Percentiles rank a stretch among this genome's conserved stretches.
Evolutionary conservation across 345 rosid genomes (phyloP).

Genomic region (Passiflora organensis): DNA sequence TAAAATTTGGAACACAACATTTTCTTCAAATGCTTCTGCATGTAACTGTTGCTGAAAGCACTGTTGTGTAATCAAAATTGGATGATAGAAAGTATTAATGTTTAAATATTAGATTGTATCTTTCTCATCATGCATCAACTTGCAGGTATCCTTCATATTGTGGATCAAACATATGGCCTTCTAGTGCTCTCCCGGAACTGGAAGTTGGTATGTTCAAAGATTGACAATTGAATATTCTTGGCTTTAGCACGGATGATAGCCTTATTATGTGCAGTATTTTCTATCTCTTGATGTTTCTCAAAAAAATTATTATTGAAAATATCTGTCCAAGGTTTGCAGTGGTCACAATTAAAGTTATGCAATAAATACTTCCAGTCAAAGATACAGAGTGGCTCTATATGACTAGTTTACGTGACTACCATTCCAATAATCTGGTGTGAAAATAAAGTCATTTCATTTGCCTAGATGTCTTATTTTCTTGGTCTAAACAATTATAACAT

Average conservation of each 20-base stretch:
- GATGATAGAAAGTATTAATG: too few relatives aligned
- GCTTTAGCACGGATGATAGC: background rate
- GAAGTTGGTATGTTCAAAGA: conserved; percentile 54
- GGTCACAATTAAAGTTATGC: too few relatives aligned
- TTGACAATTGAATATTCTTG: background rate
- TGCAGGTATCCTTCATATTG: conserved; percentile 84
- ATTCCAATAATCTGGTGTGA: too few relatives aligned
- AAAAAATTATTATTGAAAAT: background rate
- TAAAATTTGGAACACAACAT: conserved; percentile 19
- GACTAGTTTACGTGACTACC: background rate
- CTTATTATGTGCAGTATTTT: background rate
- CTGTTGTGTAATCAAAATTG: conserved; percentile 7
- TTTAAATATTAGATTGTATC: conserved; percentile 8
- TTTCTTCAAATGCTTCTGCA: conserved; percentile 7
- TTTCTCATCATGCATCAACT: conserved; percentile 14
- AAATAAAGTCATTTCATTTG: too few relatives aligned
- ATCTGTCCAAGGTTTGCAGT: background rate
- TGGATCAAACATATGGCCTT: conserved; percentile 91
- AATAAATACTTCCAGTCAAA: background rate
- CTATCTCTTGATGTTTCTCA: background rate
- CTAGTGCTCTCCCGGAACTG: conserved; percentile 62
- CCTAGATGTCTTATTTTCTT: too few relatives aligned
- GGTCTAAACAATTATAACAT: too few relatives aligned
- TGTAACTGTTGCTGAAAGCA: background rate
- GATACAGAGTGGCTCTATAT: background rate